Evolutionary conservation across 2,329 filamentous ascomycete genomes (phyloP).

Genomic region (Fusarium sp.): DNA sequence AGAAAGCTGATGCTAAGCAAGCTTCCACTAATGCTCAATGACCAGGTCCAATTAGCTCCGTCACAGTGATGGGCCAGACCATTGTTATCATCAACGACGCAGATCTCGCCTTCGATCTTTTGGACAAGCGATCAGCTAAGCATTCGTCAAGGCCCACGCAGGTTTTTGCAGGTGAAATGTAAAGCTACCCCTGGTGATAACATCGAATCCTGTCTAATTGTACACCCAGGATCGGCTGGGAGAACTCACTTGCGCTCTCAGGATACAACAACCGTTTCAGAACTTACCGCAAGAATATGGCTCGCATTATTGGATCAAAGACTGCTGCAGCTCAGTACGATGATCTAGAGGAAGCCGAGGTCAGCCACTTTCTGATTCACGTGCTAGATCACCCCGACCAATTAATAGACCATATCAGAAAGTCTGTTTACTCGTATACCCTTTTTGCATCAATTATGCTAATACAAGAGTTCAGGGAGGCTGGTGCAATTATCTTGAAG

Average conservation of each 20-base stretch:
- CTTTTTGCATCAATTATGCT: not conserved
- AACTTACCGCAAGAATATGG: conserved; percentile 61
- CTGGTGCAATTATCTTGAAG: conserved; percentile 34
- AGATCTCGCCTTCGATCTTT: conserved; percentile 55
- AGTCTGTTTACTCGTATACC: conserved; percentile 47
- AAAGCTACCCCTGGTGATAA: not conserved
- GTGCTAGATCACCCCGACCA: conserved; percentile 57
- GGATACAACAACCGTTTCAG: conserved; percentile 58
- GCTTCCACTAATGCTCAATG: not conserved
- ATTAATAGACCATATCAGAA: conserved; percentile 60
- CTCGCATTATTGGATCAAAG: conserved; percentile 61
- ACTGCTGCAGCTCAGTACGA: conserved; percentile 57
- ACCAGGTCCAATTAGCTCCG: conserved; percentile 61
- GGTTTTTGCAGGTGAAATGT: conserved; percentile 34
- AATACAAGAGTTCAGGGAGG: conserved; percentile 9
- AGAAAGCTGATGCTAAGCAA: too few species aligned
- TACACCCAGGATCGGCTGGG: conserved; percentile 40
- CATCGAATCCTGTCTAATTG: not conserved
- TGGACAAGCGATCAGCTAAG: conserved; percentile 47
- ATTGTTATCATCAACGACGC: conserved; percentile 59
- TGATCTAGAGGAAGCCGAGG: conserved; percentile 60
- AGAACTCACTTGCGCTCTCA: conserved; percentile 54
- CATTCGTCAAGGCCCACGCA: conserved; percentile 28
- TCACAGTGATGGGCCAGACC: conserved; percentile 58
- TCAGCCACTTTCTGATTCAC: conserved; percentile 29